These are phyloP conservation scores for Xylaria palmicola DNA, from an alignment of 495 filamentous ascomycete species.

Conservation along the genomic window DNA sequence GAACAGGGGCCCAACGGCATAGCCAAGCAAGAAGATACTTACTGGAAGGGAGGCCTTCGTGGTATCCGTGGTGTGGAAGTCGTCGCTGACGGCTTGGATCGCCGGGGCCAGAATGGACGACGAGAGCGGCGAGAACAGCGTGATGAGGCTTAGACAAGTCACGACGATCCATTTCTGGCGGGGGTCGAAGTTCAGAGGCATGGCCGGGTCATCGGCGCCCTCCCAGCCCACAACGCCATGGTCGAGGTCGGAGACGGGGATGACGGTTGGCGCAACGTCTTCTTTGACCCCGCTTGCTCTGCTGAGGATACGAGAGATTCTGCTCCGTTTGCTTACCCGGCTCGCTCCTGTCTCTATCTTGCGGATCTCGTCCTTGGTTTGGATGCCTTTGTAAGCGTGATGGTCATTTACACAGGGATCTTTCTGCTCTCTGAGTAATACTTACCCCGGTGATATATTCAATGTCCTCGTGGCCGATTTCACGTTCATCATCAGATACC, in stretches of 20 bases:
- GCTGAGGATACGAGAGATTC: constrained; percentile 2
- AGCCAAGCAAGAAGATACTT: constrained; percentile 46
- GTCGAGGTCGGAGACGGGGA: constrained; percentile 47
- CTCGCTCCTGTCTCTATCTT: constrained; percentile 8
- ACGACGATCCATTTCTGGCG: constrained; percentile 70
- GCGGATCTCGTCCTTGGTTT: constrained; percentile 8
- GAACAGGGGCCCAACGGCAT: constrained; percentile 42
- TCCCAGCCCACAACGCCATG: constrained; percentile 58
- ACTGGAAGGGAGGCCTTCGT: constrained; percentile 35
- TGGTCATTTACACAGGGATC: background rate
- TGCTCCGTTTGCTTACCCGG: constrained; percentile 9
- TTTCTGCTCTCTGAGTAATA: too few species aligned
- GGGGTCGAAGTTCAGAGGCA: constrained; percentile 67
- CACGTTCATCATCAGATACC: constrained; percentile 5
- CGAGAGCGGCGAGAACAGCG: constrained; percentile 61
- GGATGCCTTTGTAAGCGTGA: background rate
- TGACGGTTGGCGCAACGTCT: constrained; percentile 17
- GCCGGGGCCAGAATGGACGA: constrained; percentile 67
- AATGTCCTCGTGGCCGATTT: background rate
- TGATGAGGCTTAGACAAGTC: constrained; percentile 46
- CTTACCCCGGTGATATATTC: constrained; percentile 5
- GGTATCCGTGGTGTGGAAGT: constrained; percentile 48
- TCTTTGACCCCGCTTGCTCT: constrained; percentile 16
- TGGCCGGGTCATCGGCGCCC: constrained; percentile 63
- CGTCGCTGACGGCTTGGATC: constrained; percentile 49